Base-by-base conservation (phyloP, 2,329 filamentous ascomycete genomes). In the Cordyceps farinosa region DNA sequence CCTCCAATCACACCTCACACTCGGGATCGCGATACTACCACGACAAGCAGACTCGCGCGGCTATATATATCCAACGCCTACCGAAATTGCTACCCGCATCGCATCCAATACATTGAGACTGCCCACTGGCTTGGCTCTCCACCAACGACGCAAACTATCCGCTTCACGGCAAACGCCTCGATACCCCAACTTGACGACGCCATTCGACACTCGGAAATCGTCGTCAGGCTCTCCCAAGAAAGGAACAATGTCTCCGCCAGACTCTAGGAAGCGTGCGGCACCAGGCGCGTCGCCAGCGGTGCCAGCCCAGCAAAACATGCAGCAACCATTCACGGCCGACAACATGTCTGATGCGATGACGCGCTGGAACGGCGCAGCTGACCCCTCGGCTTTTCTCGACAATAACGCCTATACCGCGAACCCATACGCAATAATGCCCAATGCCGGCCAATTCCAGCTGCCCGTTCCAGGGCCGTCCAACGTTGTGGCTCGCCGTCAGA, bases 241-340 rank as follows among this genome's bases (percentile, higher is more conserved):
- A 40, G 47, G 30, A 36, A 42, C 34, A 45, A 83, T 84, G 81
- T 80, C 83, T 63, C 71, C 77, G 38, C 76, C 78, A 52, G 84
- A 84, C 66, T 74, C 82, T 27, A 78, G 90, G 75, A 95, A 95
- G 80, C 84, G 91, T 74, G 81, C 89, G 68, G 90, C 90, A 53
- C 88, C 90, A 63, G 90, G 89, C 72, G 79, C 87, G 66, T 83
- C 86, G 44, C 88, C 90, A n/a, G 77, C 84, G 67, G 77, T 83
- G 29, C 84, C 86, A 40, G 72, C 80, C 56, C 79, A 80, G 65
- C 79, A 82, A 45, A 79, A 79, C 67, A 76, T 83, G 71, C 82
- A 83, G 63, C 78, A 78, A 66, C 72, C 77, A 45, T 80, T 83
- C 69, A 73, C 76, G 38, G 72, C 77, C 65, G 77, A 79, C 22